Evolutionary conservation across 1,284 basidiomycete species (phyloP), one percentile per base, ranked within the genome.

Genomic region (Hemileia vastatrix): DNA sequence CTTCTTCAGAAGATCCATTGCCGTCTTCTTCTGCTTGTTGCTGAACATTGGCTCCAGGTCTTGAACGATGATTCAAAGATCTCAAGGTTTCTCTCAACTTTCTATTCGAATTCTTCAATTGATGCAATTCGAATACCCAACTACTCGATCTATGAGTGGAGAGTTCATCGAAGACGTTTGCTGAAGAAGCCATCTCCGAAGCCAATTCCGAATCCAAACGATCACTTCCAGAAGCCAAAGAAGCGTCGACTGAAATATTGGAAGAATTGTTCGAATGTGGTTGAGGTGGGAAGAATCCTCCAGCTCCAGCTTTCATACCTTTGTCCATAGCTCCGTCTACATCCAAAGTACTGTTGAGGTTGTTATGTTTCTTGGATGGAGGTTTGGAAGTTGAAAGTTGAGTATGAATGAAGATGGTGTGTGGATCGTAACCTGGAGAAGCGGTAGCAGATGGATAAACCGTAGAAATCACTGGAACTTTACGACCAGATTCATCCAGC

Each of bases 91-190:
- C 70, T 54, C 69, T 67, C 44, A 72, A 65, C 33, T 66, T 65
- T 27, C 69, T 68, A 50, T 72, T 72, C 57, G 69, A 67, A 19
- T 71, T 71, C 66, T 72, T 71, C 55, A 72, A 68, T 65, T 70
- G 69, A 48, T 72, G 71, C 59, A 72, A 69, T 64, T 72, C 71
- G 32, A 70, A 72, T 23, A 71, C 67, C 71, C 71, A 72, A 18
- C 66, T 68, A 24, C 64, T 66, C 60, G 65, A 66, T 47, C 69
- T 68, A 23, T 68, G 65, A 23, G 71, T 69, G 18, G 69, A 68
- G 43, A 72, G 56, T 56, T 72, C 71, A 36, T 67, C 69, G 64
- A 72, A 72, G 21, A 72, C 71, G 11, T 40, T 40, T 9, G 36
- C 36, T 9, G 36, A 40, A 9, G 36, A 40, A 2, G 8, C 36